Evolutionary conservation across 306 rosid genomes (phyloP).

Genomic region (Luffa acutangula): DNA sequence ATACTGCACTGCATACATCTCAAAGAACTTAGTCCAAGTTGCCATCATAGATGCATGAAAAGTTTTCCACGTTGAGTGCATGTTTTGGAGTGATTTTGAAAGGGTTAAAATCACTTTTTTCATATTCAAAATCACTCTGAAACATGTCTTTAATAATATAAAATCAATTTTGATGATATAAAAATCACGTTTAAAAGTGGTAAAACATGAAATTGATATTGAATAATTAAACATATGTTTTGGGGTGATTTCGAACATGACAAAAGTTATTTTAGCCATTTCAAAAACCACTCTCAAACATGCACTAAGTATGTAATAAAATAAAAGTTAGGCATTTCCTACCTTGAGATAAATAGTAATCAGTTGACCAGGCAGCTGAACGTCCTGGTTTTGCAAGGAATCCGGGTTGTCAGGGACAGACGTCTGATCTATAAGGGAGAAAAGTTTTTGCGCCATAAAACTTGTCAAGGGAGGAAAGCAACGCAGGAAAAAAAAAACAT

Average conservation of each 20-base stretch:
- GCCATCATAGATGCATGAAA: neutral
- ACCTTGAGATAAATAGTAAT: conserved; percentile 88
- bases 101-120: too few species aligned
- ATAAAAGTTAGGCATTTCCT: neutral
- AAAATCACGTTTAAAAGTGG: too few species aligned
- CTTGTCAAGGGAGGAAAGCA: conserved; percentile 26
- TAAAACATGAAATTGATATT: too few species aligned
- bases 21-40: neutral
- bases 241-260: too few species aligned
- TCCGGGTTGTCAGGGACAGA: conserved; percentile 81
- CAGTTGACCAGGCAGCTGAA: conserved; percentile 87
- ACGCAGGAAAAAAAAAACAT: conserved; percentile 2
- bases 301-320: neutral
- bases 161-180: too few species aligned
- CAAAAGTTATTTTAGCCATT: too few species aligned
- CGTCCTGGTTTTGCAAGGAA: conserved; percentile 91
- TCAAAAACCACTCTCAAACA: too few species aligned
- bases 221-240: too few species aligned
- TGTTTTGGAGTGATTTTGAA: too few species aligned
- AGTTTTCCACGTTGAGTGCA: neutral
- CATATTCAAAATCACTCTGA: too few species aligned
- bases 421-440: conserved; percentile 85
- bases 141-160: too few species aligned
- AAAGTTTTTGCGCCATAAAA: conserved; percentile 90
- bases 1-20: neutral